These are phyloP conservation scores for Russula ochroleuca DNA, from an alignment of 768 basidiomycete genomes.

Conservation along the genomic window DNA sequence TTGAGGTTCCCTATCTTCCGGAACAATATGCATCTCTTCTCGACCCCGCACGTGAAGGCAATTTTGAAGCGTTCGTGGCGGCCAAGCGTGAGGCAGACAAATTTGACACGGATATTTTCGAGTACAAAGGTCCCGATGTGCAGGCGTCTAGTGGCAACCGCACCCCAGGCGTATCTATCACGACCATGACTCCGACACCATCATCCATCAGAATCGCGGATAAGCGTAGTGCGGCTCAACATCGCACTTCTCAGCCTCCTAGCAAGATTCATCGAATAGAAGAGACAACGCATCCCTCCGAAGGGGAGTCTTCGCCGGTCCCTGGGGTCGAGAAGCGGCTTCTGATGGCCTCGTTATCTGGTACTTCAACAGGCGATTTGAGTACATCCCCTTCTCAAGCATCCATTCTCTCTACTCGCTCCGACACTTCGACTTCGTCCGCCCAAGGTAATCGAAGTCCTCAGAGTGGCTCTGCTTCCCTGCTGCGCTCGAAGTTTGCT, in stretches of 20 bases:
- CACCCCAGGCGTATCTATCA: conserved; percentile 42
- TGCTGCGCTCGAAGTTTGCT: conserved; percentile 55
- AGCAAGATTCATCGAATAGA: conserved; percentile 60
- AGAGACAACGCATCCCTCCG: conserved; percentile 56
- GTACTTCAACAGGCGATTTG: conserved; percentile 30
- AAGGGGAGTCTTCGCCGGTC: conserved; percentile 48
- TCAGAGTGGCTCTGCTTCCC: conserved; percentile 28
- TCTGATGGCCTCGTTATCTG: conserved; percentile 24
- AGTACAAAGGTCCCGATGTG: conserved; percentile 40
- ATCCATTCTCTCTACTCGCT: conserved; percentile 56
- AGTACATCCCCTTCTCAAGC: conserved; percentile 64
- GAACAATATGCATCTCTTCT: conserved; percentile 37
- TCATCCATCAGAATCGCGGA: conserved; percentile 23
- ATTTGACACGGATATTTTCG: conserved; percentile 70
- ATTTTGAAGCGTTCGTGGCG: conserved; percentile 21
- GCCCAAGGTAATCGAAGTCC: conserved; percentile 26
- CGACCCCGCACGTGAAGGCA: conserved; percentile 25
- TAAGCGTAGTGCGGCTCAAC: conserved; percentile 35
- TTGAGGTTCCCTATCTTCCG: conserved; percentile 77
- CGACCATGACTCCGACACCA: conserved; percentile 9
- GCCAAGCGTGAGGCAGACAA: conserved; percentile 60
- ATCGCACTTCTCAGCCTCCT: conserved; percentile 46
- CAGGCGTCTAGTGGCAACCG: conserved; percentile 34
- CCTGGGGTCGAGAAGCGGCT: conserved; percentile 26
- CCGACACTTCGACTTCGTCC: conserved; percentile 41